Percentiles rank a stretch among this genome's conserved stretches.
Evolutionary conservation across 1,284 basidiomycete species (phyloP).

Genomic region (Cutaneotrichosporon dermatis): DNA sequence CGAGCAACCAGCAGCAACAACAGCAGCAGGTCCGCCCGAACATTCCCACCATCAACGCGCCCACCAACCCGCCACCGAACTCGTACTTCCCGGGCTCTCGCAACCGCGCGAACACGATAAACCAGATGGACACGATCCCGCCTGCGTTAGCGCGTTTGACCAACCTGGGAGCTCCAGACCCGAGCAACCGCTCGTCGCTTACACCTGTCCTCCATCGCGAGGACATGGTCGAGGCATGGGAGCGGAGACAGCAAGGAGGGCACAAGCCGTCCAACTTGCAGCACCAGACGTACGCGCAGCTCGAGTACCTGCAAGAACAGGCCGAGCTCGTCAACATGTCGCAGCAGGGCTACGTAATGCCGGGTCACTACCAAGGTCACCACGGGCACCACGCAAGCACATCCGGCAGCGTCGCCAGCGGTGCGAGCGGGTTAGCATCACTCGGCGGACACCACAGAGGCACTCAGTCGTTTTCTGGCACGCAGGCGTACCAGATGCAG

Average conservation of each 20-base stretch:
- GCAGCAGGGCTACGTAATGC: conserved; percentile 36
- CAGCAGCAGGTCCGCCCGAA: conserved; percentile 45
- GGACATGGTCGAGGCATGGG: conserved; percentile 85
- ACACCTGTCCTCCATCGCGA: conserved; percentile 85
- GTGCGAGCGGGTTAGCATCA: neutral
- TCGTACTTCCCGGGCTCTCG: conserved; percentile 63
- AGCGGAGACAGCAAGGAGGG: conserved; percentile 59
- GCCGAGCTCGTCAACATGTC: conserved; percentile 67
- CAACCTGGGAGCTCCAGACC: conserved; percentile 76
- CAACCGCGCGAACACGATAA: conserved; percentile 79
- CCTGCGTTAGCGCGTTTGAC: conserved; percentile 82
- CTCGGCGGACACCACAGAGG: conserved; percentile 22
- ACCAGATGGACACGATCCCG: conserved; percentile 79
- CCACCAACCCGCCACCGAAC: conserved; percentile 50
- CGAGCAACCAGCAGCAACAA: conserved; percentile 3
- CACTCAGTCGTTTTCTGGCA: conserved; percentile 23
- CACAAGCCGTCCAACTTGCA: conserved; percentile 40
- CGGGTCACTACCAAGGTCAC: conserved; percentile 30
- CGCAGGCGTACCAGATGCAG: conserved; percentile 40
- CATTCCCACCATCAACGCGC: conserved; percentile 43
- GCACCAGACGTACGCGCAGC: conserved; percentile 69
- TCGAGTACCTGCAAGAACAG: conserved; percentile 86
- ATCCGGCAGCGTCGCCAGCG: neutral
- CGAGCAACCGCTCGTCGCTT: conserved; percentile 66
- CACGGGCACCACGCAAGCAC: conserved; percentile 11